phyloP scores from a whole-genome alignment of 495 filamentous ascomycete genomes.

The Podospora appendiculata region DNA sequence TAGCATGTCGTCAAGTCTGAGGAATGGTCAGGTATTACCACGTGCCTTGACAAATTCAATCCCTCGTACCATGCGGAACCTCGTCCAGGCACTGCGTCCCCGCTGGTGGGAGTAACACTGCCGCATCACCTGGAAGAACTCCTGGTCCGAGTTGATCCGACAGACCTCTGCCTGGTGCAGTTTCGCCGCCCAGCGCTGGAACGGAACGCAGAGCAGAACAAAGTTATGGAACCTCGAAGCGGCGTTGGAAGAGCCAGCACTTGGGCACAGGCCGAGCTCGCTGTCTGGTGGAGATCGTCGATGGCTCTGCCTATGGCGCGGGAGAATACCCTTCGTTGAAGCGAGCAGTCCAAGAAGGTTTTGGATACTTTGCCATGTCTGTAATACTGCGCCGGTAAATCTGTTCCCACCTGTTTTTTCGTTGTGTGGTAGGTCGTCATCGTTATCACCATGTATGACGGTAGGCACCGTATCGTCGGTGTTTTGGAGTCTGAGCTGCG shows the following conservation, averaged over 20 bases:
- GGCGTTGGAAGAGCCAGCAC: neutral
- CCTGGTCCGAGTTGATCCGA: constrained; percentile 7
- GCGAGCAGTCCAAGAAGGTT: too few relatives aligned
- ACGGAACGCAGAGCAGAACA: constrained; percentile 4
- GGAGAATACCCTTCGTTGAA: too few relatives aligned
- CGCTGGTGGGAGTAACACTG: neutral
- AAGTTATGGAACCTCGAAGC: constrained; percentile 1
- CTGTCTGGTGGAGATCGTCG: neutral
- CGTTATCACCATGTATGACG: too few relatives aligned
- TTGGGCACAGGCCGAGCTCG: neutral
- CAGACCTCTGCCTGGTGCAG: constrained; percentile 6
- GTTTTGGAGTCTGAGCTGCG: neutral
- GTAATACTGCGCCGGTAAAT: too few relatives aligned
- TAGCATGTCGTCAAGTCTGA: neutral
- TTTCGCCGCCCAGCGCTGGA: constrained; percentile 1
- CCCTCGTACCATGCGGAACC: neutral
- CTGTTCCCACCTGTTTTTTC: too few relatives aligned
- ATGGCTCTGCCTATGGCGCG: too few relatives aligned
- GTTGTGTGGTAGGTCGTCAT: too few relatives aligned
- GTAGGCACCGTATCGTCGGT: too few relatives aligned
- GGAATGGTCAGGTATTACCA: neutral
- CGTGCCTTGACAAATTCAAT: constrained; percentile 5
- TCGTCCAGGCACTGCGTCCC: constrained; percentile 1
- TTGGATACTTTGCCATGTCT: too few relatives aligned
- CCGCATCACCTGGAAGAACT: constrained; percentile 2